Conservation (phyloP, 1,139 yeast genomes). For the Spathaspora sp. region DNA sequence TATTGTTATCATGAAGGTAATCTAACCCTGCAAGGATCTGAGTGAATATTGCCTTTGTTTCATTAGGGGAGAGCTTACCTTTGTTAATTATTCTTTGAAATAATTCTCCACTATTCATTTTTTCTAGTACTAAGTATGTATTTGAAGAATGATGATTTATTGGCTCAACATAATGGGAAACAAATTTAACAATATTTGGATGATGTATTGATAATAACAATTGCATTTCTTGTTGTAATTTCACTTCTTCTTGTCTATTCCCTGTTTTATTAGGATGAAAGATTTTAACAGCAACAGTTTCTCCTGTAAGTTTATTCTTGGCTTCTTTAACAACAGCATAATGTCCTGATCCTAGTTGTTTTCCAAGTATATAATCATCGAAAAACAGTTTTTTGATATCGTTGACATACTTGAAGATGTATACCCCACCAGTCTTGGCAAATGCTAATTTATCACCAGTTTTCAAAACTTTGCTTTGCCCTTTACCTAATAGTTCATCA, state of each 20-base stretch:
- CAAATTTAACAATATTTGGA: conserved; percentile 65
- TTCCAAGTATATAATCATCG: conserved; percentile 61
- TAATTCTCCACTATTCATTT: conserved; percentile 71
- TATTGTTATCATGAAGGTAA: conserved; percentile 69
- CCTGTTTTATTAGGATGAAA: conserved; percentile 61
- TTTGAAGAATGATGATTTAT: conserved; percentile 51
- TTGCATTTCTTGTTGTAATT: conserved; percentile 66
- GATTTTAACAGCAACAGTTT: conserved; percentile 70
- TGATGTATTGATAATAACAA: conserved; percentile 66
- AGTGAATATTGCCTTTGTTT: conserved; percentile 57
- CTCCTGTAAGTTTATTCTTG: conserved; percentile 54
- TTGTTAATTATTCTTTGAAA: conserved; percentile 69
- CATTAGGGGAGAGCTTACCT: conserved; percentile 58
- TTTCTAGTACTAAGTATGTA: conserved; percentile 69
- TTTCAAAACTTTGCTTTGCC: conserved; percentile 47
- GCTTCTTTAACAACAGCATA: conserved; percentile 79
- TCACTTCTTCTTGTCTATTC: conserved; percentile 43
- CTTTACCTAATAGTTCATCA: conserved; percentile 52
- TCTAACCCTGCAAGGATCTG: conserved; percentile 63
- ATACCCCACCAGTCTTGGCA: conserved; percentile 59
- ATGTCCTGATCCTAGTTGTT: conserved; percentile 71
- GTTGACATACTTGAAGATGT: conserved; percentile 48
- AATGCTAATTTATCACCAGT: conserved; percentile 66
- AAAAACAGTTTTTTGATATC: conserved; percentile 33
- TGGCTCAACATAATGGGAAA: conserved; percentile 71